These are phyloP conservation scores for Russula olivacea DNA, from an alignment of 768 basidiomycete species.

Conservation along the genomic window DNA sequence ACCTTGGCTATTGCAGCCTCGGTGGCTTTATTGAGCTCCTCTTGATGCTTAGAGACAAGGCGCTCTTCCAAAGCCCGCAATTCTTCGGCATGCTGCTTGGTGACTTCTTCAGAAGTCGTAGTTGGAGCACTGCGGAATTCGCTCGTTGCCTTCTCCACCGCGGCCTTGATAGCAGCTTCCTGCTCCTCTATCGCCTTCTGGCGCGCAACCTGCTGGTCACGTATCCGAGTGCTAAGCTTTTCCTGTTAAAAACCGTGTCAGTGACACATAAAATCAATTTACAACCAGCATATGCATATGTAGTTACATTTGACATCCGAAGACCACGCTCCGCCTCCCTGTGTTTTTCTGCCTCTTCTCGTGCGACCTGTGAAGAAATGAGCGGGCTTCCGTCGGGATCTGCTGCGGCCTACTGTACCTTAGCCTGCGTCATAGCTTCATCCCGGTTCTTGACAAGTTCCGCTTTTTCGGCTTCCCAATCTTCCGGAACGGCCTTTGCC, in stretches of 20 bases:
- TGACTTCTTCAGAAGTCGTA: too few relatives aligned
- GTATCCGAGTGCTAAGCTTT: conserved; percentile 40
- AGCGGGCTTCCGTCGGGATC: neutral
- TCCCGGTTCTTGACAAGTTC: conserved; percentile 53
- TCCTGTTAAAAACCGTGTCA: conserved; percentile 36
- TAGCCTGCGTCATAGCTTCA: conserved; percentile 52
- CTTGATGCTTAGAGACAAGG: conserved; percentile 47
- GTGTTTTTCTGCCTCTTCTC: conserved; percentile 27
- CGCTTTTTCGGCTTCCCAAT: conserved; percentile 57
- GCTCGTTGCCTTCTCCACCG: too few relatives aligned
- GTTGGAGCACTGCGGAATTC: too few relatives aligned
- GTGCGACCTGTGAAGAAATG: conserved; percentile 21
- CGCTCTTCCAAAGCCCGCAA: conserved; percentile 48
- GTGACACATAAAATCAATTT: neutral
- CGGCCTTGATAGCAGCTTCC: too few relatives aligned
- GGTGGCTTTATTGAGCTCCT: conserved; percentile 46
- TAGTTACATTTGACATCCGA: conserved; percentile 26
- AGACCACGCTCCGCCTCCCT: conserved; percentile 27
- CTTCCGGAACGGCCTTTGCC: conserved; percentile 30
- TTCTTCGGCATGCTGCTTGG: too few relatives aligned
- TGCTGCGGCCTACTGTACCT: conserved; percentile 37
- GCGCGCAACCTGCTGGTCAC: conserved; percentile 46
- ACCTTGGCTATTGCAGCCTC: conserved; percentile 36
- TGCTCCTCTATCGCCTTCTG: conserved; percentile 47
- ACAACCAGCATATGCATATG: neutral